Evolutionary conservation across 1,139 yeast species (phyloP).

Genomic region (Protomyces inundatus): DNA sequence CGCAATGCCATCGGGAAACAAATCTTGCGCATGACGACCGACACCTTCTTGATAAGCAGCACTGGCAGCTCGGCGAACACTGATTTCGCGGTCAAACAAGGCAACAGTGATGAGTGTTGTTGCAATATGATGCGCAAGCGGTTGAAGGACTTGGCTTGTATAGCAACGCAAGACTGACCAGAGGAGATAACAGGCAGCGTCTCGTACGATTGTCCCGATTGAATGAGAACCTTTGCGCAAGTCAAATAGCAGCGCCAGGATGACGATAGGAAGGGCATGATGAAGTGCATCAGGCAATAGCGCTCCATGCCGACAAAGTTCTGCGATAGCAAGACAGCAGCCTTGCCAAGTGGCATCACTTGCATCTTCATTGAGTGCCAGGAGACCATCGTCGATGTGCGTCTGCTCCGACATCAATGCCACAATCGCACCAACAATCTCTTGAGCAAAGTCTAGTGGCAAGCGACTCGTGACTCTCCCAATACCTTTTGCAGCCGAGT

Average conservation of each 20-base stretch:
- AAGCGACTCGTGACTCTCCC: slow-evolving; percentile 42
- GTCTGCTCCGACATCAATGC: slow-evolving; percentile 36
- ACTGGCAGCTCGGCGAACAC: slow-evolving; percentile 71
- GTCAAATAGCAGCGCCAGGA: slow-evolving; percentile 49
- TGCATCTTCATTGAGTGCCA: slow-evolving; percentile 29
- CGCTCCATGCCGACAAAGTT: slow-evolving; percentile 41
- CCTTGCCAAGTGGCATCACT: slow-evolving; percentile 47
- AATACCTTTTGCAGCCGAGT: slow-evolving; percentile 47
- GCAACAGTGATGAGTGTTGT: slow-evolving; percentile 44
- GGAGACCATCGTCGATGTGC: slow-evolving; percentile 21
- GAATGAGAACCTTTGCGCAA: slow-evolving; percentile 49
- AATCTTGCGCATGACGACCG: slow-evolving; percentile 56
- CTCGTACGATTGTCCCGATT: slow-evolving; percentile 67
- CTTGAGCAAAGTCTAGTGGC: slow-evolving; percentile 37
- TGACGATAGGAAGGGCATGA: slow-evolving; percentile 35
- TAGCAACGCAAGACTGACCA: slow-evolving; percentile 57
- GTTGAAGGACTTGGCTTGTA: slow-evolving; percentile 35
- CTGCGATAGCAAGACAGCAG: slow-evolving; percentile 45
- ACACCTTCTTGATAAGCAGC: slow-evolving; percentile 83
- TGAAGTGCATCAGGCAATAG: slow-evolving; percentile 30
- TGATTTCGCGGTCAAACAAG: slow-evolving; percentile 65
- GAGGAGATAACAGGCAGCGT: slow-evolving; percentile 72
- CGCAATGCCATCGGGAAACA: slow-evolving; percentile 42
- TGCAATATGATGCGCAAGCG: slow-evolving; percentile 33
- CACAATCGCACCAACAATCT: slow-evolving; percentile 39